Base-by-base conservation (phyloP, 1,284 basidiomycete genomes). In the Boletus mariae region DNA sequence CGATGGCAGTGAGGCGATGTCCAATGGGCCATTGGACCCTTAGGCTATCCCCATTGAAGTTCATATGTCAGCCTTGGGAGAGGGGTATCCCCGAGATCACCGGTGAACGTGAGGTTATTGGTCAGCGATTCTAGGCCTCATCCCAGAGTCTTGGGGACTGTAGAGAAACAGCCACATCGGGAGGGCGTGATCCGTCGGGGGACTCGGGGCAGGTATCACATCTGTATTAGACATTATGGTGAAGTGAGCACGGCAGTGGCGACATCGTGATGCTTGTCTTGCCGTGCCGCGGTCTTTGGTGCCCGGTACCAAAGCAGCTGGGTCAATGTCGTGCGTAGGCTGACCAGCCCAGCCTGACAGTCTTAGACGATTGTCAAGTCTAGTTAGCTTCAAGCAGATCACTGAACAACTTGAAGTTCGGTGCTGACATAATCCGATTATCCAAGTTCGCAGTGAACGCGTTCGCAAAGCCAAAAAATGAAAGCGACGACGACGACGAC, bases 401-500 rank as follows among this genome's bases (percentile, higher is more conserved):
- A 29, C 28, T 9, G 28, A 29, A 9, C 28, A 20, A 20, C 28
- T 29, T 29, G 28, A 29, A 29, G 28, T 10, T 29, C 9, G 7
- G 10, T 9, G 44, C 44, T 45, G 59, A 59, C 57, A 40, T 59
- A 61, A 61, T 49, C 35, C 7, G 25, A 8, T 5, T 12, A 4
- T 8, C 17, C 11, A 12, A 13, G 41, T 31, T 25, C 31, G 23
- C 17, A 6, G 5, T 17, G n/a, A 40, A 35, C 60, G 40, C 46
- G 46, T 47, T 42, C 1, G 6, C 15, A 35, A 3, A 10, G 15
- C 31, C 20, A 23, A 37, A 62, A 56, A 26, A 75, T 75, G 73
- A 75, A 73, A 51, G 64, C 71, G 15, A 65, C 73, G 44, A 68
- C 72, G 47, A 62, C 68, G 12, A 43, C 70, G 25, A 65, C 73